Conservation (phyloP, 148 eudicot genomes). For the Vaccinium macrocarpon region DNA sequence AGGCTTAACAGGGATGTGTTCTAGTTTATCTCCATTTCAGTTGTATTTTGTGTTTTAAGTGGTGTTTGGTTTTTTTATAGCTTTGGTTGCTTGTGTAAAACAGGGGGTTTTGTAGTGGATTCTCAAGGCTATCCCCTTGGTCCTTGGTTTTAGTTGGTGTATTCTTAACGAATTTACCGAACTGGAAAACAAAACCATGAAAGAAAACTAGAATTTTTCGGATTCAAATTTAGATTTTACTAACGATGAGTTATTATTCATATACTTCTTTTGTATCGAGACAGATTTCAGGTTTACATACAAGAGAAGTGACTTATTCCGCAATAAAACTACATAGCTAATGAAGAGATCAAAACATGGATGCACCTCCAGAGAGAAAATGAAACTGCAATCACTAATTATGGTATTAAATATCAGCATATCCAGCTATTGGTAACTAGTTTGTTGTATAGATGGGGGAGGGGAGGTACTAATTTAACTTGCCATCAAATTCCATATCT, state of each 20-base stretch:
- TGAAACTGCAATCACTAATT: background rate
- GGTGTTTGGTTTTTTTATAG: too few species aligned
- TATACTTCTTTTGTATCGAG: background rate
- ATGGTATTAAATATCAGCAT: background rate
- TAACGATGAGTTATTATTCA: background rate
- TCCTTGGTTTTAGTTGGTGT: too few species aligned
- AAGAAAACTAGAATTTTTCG: background rate
- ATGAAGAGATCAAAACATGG: background rate
- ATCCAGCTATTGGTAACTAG: too few species aligned
- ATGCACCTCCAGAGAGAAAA: background rate
- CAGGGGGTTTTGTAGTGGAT: too few species aligned
- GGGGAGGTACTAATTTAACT: background rate
- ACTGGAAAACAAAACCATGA: too few species aligned
- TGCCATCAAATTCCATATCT: background rate
- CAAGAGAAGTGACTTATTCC: background rate
- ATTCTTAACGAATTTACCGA: too few species aligned
- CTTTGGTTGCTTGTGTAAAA: too few species aligned
- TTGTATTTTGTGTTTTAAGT: too few species aligned
- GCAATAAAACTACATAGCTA: background rate
- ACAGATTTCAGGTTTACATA: background rate
- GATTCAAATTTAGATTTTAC: background rate
- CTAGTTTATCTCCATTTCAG: too few species aligned
- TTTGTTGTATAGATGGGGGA: background rate
- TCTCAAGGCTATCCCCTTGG: too few species aligned
- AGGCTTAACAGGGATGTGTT: too few species aligned